Evolutionary conservation across 2,329 filamentous ascomycete species (phyloP), one percentile per base, ranked within the genome.

Genomic region (Apiospora kogelbergensis): DNA sequence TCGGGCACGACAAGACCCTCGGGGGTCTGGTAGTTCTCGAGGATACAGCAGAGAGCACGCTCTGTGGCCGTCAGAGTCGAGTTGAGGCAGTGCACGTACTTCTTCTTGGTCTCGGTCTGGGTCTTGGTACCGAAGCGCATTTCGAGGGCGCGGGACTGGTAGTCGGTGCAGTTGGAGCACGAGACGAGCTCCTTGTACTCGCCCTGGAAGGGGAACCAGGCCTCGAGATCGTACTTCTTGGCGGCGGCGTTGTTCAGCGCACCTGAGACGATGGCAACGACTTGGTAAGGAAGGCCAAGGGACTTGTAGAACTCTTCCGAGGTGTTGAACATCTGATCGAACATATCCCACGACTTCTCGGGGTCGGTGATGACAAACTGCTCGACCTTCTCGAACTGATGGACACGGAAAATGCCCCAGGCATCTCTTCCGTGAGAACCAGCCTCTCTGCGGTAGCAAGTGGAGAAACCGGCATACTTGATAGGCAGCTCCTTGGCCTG

Each of bases 121-220:
- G 91, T 93, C 87, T 98, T 98, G 71, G 90, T 86, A 64, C 96
- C 95, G 76, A 91, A 97, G 70, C 96, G 89, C 75, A 99, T 97
- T 81, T 98, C 95, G 15, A 99, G 87, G 74, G 94, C 95, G 68
- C 96, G 89, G 30, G 94, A 94, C 85, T 99, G 96, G 85, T 98
- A 98, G 80, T 98, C 95, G 60, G 94, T 97, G 85, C 96, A 99
- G 84, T 99, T 99, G 71, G 94, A 97, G 87, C 95, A 97, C 24
- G 93, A 97, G 66, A 98, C 96, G 37, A 99, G 89, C 84, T 98
- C 96, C 84, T 98, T 98, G 88, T 98, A 99, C 82, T 98, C 96
- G 76, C 92, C 92, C 81, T 98, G 95, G 86, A 93, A 97, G 20
- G 94, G 94, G 81, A 97, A 97, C 93, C 94, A 97, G 2, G 96